Evolutionary conservation across 495 filamentous ascomycete genomes (phyloP), one percentile per base, ranked within the genome.

Genomic region (Pyrenula aspistea): DNA sequence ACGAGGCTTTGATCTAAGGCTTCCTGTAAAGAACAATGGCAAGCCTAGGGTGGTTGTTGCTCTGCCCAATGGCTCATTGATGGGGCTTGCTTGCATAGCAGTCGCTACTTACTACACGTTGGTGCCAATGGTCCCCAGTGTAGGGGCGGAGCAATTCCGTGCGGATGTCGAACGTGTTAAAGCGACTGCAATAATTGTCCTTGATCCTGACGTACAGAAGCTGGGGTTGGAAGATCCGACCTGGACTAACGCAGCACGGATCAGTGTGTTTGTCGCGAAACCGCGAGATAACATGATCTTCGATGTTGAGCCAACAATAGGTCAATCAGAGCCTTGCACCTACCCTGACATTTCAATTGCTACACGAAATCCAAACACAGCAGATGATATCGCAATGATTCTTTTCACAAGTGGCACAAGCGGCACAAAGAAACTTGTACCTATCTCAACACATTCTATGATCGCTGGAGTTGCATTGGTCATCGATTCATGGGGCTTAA

Each of bases 331-430:
- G 31, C 31, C 4, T 42, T 42, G 15, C 15, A 42, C 31, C 15
- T 8, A 15, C 31, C 31, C 31, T 15, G 15, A 42, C 4, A 8
- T 42, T 42, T 8, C 31, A 4, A 15, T 8, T 42, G 2, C 23
- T 49, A 21, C 49, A 42, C 52, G 47, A 22, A 15, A 36, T 3
- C 8, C 60, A 3, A 64, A 62, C 25, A 31, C 57, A 10, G 57
- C 49, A 1, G 56, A 64, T 31, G 72, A 77, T 53, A 66, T 68
- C 50, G 72, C 66, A 19, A 63, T 77, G 31, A 65, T 77, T 19
- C 62, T 77, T 2, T 74, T 72, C 58, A 77, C 74, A 2, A 73
- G 70, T 56, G 74, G 74, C 53, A 77, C 73, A 2, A 74, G 68
- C 31, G 74, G 73, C 1, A 75, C 59, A 19, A 74, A 72, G 56